These are phyloP conservation scores for Hymenoscyphus infarciens DNA, from an alignment of 2,329 filamentous ascomycete species.

Conservation along the genomic window DNA sequence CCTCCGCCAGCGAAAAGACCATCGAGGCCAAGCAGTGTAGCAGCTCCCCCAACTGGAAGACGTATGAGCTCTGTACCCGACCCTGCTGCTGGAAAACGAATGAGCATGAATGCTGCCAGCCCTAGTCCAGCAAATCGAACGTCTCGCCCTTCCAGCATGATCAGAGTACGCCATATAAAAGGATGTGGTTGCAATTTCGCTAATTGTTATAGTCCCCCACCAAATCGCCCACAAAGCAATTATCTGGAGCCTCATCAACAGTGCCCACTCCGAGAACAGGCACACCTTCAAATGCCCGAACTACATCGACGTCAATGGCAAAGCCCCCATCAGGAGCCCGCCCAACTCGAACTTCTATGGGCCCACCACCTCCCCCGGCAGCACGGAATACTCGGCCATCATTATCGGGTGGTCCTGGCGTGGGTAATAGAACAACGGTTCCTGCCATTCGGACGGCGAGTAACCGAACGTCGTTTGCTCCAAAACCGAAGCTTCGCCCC, in stretches of 20 bases:
- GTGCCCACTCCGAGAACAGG: conserved; percentile 58
- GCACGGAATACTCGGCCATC: conserved; percentile 39
- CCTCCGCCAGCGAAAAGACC: conserved; percentile 35
- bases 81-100: conserved; percentile 54
- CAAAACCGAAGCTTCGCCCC: conserved; percentile 30
- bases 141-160: conserved; percentile 52
- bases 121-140: conserved; percentile 63
- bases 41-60: conserved; percentile 32
- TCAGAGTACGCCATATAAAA: conserved; percentile 45
- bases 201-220: conserved; percentile 60
- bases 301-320: conserved; percentile 37
- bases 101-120: conserved; percentile 68
- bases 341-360: conserved; percentile 62
- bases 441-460: conserved; percentile 21
- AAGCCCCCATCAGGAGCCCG: conserved; percentile 55
- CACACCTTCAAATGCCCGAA: conserved; percentile 55
- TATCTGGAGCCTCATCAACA: conserved; percentile 53
- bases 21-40: conserved; percentile 45
- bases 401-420: conserved; percentile 35
- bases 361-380: conserved; percentile 48
- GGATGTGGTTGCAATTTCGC: conserved; percentile 11
- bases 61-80: conserved; percentile 48
- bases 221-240: conserved; percentile 76
- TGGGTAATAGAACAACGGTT: conserved; percentile 30
- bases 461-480: conserved; percentile 28